A percentile compares a stretch with the other conserved stretches of the same genome.
These are phyloP conservation scores for Aeschynomene evenia DNA, from an alignment of 306 rosid species.

Conservation along the genomic window DNA sequence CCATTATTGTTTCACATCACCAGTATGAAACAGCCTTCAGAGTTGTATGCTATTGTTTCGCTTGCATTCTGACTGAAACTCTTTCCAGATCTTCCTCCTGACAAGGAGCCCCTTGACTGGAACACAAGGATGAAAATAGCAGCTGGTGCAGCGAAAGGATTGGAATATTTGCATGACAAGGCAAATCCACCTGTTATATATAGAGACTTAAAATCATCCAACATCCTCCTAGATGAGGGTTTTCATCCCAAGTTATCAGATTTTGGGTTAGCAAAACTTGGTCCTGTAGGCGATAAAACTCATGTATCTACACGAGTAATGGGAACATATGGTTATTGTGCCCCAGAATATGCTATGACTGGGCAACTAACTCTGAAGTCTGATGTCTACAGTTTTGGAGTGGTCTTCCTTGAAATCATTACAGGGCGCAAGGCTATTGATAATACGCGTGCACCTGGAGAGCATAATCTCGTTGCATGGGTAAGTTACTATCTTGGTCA, in stretches of 20 bases:
- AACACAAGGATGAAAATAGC: conserved; percentile 89
- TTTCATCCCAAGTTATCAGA: conserved; percentile 77
- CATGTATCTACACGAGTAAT: conserved; percentile 76
- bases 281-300: conserved; percentile 75
- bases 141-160: conserved; percentile 77
- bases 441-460: conserved; percentile 49
- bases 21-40: too few relatives aligned
- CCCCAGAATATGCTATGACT: conserved; percentile 82
- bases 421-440: conserved; percentile 84
- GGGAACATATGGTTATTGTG: conserved; percentile 93
- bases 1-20: too few relatives aligned
- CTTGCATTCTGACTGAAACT: not conserved
- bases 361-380: conserved; percentile 80
- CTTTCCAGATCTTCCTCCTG: conserved; percentile 60
- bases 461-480: conserved; percentile 83
- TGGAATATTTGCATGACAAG: conserved; percentile 79
- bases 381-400: conserved; percentile 84
- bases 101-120: conserved; percentile 77
- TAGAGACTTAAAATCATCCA: conserved; percentile 79
- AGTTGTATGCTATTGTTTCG: not conserved
- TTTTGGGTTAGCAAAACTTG: conserved; percentile 82
- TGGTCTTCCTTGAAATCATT: conserved; percentile 76
- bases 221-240: conserved; percentile 73
- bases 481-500: too few relatives aligned
- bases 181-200: conserved; percentile 73